Evolutionary conservation across 2,329 filamentous ascomycete genomes (phyloP), one percentile per base, ranked within the genome.

Genomic region (Rutstroemia sp.): DNA sequence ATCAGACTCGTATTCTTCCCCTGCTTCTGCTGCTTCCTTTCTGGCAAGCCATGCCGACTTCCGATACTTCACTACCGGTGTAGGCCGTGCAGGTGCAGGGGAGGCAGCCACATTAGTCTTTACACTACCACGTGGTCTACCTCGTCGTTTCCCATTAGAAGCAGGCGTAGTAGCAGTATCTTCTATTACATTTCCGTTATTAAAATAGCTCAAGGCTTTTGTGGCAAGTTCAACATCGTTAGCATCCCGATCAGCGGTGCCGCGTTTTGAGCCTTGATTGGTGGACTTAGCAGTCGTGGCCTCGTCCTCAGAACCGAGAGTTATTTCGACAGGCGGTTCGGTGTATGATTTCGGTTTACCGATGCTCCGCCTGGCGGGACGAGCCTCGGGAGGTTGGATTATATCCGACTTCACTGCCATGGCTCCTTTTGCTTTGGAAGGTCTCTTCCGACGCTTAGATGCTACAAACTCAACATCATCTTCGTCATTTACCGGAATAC

Each of bases 1-100:
- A 30, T 19, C 48, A 25, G 27, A 19, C 17, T 48, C 47, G 30
- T 38, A 55, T 6, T 16, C 10, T 19, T 50, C 21, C 7, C 50
- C 58, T 12, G 54, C 57, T 5, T 52, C 55, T 16, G 58, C 46
- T 4, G 60, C 63, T 50, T 65, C 60, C 34, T 64, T 67, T 12
- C 63, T 60, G 36, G 63, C 58, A 51, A 67, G 62, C 65, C 65
- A 67, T 42, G 56, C 60, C 12, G 64, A 67, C 38, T 62, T 64
- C 25, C 64, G 62, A 63, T 64, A 27, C 54, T 53, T 45, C 12
- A 51, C 14, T 14, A 50, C 25, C 14, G 19, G n/a, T 25, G n/a
- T 36, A 38, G 48, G 34, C 6, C 48, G 10, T 48, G 19, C 25
- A 38, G 54, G 10, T 48, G 19, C 25, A 38, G 48, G 21, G 4